Evolutionary conservation across 2,329 filamentous ascomycete genomes (phyloP).

Genomic region (Alternaria ethzedia): DNA sequence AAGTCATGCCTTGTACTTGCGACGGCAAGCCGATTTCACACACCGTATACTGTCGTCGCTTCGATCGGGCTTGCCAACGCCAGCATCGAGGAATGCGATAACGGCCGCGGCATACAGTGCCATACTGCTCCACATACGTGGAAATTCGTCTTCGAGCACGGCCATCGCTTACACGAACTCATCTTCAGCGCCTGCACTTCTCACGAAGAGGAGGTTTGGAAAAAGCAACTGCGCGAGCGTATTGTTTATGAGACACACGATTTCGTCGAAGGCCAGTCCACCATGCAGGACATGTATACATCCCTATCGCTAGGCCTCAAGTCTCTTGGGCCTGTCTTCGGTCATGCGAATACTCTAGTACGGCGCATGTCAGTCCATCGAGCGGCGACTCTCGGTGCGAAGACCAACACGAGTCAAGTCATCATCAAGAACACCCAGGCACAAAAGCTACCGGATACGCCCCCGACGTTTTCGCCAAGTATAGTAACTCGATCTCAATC

Average conservation of each 20-base stretch:
- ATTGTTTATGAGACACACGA: conserved; percentile 59
- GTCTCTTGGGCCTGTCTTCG: conserved; percentile 76
- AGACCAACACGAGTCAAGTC: conserved; percentile 73
- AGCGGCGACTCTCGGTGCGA: conserved; percentile 74
- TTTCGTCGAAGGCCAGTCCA: conserved; percentile 56
- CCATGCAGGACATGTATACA: conserved; percentile 61
- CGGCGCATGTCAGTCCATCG: conserved; percentile 79
- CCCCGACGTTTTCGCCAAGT: conserved; percentile 52
- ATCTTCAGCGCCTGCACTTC: conserved; percentile 85
- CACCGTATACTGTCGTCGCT: conserved; percentile 75
- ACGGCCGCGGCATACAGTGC: conserved; percentile 82
- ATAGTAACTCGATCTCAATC: conserved; percentile 81
- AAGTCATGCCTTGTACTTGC: conserved; percentile 80
- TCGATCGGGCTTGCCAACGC: conserved; percentile 72
- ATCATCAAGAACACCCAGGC: conserved; percentile 86
- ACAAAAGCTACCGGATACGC: conserved; percentile 62
- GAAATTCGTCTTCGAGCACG: conserved; percentile 85
- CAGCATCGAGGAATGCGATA: conserved; percentile 74
- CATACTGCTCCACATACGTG: conserved; percentile 86
- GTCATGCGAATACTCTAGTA: conserved; percentile 69
- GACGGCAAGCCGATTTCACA: conserved; percentile 66
- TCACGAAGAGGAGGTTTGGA: conserved; percentile 82
- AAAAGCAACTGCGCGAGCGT: conserved; percentile 65
- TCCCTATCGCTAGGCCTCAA: conserved; percentile 74
- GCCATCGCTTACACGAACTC: conserved; percentile 79